Percentiles rank a stretch among this genome's conserved stretches.
Evolutionary conservation across 371 early-diverging fungal genomes (phyloP).

Genomic region (Mortierella sp.): DNA sequence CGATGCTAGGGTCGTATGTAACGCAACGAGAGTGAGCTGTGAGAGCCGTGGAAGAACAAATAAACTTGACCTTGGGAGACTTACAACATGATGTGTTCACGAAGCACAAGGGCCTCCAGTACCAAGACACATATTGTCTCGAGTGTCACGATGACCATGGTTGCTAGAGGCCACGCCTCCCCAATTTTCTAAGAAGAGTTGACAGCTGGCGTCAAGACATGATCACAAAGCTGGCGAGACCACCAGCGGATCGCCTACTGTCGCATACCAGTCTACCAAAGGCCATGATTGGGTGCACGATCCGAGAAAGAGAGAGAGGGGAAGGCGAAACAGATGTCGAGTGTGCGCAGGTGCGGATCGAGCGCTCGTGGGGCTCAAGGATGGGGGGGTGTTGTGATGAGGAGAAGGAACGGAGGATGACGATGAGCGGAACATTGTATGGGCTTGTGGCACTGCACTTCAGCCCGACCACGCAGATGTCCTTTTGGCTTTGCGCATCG

Average conservation of each 20-base stretch:
- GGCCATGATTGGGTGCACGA: no score
- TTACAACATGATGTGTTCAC: slow-evolving; percentile 27
- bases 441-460: no score
- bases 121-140: slow-evolving; percentile 19
- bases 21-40: background rate
- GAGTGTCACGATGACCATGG: slow-evolving; percentile 24
- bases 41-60: background rate
- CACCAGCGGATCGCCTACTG: no score
- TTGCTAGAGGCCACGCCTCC: slow-evolving; percentile 47
- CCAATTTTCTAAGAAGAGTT: slow-evolving; percentile 10
- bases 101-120: slow-evolving; percentile 34
- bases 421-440: no score
- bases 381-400: background rate
- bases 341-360: no score
- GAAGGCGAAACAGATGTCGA: no score
- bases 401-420: background rate
- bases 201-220: background rate
- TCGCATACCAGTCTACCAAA: no score
- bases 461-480: no score
- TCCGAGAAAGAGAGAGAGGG: no score
- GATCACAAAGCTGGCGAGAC: background rate
- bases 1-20: slow-evolving; percentile 2
- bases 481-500: no score
- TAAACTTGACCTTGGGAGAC: background rate
- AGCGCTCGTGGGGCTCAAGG: no score